Evolutionary conservation across 2,329 filamentous ascomycete genomes (phyloP), one percentile per base, ranked within the genome.

Genomic region (Aspergillus hiratsukae): DNA sequence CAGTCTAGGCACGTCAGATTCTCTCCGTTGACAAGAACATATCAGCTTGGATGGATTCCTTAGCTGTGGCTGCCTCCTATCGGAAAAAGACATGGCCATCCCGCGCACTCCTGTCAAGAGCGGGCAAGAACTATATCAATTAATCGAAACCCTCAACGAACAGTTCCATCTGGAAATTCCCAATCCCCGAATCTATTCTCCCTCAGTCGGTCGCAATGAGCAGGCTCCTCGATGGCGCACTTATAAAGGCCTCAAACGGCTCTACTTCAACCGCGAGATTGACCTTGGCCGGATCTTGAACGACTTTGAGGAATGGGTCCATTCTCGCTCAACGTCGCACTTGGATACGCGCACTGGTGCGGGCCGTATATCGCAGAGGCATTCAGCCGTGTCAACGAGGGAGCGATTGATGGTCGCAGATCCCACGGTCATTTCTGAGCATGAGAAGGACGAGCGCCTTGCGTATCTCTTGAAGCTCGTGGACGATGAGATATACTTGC

Each of bases 81-180:
- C 19, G 28, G 21, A 51, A 37, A 14, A 49, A 23, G 43, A 23
- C n/a, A 61, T 62, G 59, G 28, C 46, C 23, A 25, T 40, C 27
- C 53, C 58, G n/a, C 53, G 43, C n/a, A 71, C 68, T 19, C 67
- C 69, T 31, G 51, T 60, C 11, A 64, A 58, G 31, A 64, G 54
- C 37, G 65, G 64, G n/a, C 48, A 59, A 31, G 61, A 64, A 35
- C 61, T 72, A 43, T 53, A 62, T 19, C 51, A 63, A 8, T 56
- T 70, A 9, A 68, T 76, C 49, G 58, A 70, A 28, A 29, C 52
- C 3, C 61, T 77, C 41, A 77, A 76, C 59, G 52, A 64, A 2
- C 57, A 62, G 31, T 77, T 69, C 59, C 64, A 63, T 2, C 61
- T 76, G 2, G 64, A 72, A 14, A 70, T 76, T 6, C 70, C 69